These are phyloP conservation scores for Viola odorata DNA, from an alignment of 345 rosid genomes.

Conservation along the genomic window DNA sequence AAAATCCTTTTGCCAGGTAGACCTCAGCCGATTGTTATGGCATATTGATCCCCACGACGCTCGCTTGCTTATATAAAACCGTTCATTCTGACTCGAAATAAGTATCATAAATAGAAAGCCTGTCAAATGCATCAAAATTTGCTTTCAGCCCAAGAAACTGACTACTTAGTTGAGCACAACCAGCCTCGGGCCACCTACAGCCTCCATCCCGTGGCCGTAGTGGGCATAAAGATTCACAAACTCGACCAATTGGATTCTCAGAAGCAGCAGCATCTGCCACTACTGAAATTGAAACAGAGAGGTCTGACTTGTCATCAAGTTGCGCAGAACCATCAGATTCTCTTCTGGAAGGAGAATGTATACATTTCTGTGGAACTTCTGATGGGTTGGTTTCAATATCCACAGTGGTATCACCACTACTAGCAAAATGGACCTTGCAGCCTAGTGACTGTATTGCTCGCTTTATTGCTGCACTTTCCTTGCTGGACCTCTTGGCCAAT, in stretches of 20 bases:
- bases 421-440: conserved; percentile 71
- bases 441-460: conserved; percentile 83
- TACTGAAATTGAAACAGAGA: conserved; percentile 59
- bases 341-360: conserved; percentile 27
- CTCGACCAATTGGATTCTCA: conserved; percentile 29
- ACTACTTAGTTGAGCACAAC: conserved; percentile 73
- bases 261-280: conserved; percentile 42
- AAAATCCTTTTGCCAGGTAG: background rate
- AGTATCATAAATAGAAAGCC: conserved; percentile 64
- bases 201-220: conserved; percentile 61
- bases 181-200: conserved; percentile 90
- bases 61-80: too few species aligned
- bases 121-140: conserved; percentile 82
- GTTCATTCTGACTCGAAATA: conserved; percentile 60
- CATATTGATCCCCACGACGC: background rate
- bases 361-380: conserved; percentile 23
- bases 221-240: conserved; percentile 67
- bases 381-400: conserved; percentile 43
- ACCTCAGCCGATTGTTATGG: background rate
- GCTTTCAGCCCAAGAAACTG: conserved; percentile 82
- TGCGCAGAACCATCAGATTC: conserved; percentile 21
- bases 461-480: conserved; percentile 57
- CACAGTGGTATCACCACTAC: conserved; percentile 47
- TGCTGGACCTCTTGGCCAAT: conserved; percentile 61
- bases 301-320: conserved; percentile 43